phyloP scores from a whole-genome alignment of 140 eudicot genomes.

The Cichorium intybus region DNA sequence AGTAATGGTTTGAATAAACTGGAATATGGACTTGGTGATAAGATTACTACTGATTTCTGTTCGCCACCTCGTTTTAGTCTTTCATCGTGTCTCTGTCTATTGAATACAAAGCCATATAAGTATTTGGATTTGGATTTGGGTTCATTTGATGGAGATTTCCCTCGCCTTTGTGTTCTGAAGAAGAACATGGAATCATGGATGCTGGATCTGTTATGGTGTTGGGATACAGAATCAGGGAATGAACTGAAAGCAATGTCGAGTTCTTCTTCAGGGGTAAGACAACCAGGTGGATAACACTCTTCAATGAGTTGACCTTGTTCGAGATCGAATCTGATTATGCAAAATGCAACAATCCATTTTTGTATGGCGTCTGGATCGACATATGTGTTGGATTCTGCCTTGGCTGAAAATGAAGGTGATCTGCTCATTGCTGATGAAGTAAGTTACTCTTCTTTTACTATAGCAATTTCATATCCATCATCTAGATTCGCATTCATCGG shows the following conservation, averaged over 20 bases:
- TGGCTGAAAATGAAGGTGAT: conserved; percentile 72
- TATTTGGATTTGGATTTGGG: conserved; percentile 23
- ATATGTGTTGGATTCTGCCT: conserved; percentile 43
- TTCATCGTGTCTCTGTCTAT: conserved; percentile 97
- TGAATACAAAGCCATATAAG: conserved; percentile 89
- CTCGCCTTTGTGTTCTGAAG: conserved; percentile 67
- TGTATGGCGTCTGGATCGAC: conserved; percentile 63
- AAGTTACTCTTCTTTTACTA: conserved; percentile 11
- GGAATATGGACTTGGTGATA: conserved; percentile 78
- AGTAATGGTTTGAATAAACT: conserved; percentile 86
- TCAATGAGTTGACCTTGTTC: conserved; percentile 95
- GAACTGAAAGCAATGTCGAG: conserved; percentile 88
- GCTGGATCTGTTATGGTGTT: conserved; percentile 89
- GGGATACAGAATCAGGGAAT: conserved; percentile 98
- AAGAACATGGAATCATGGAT: conserved; percentile 93
- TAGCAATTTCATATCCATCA: conserved; percentile 19
- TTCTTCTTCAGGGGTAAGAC: conserved; percentile 89
- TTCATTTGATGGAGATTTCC: conserved; percentile 3
- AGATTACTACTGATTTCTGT: conserved; percentile 91
- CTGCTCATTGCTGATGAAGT: conserved; percentile 65
- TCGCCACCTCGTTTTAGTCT: conserved; percentile 95
- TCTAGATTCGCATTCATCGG: conserved; percentile 10
- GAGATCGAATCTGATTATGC: conserved; percentile 90
- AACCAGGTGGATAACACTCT: conserved; percentile 88
- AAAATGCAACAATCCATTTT: conserved; percentile 85